A percentile compares a stretch with the other conserved stretches of the same genome.
phyloP scores from a whole-genome alignment of 352 stramenopile genomes.

The Pythium myriotylum region DNA sequence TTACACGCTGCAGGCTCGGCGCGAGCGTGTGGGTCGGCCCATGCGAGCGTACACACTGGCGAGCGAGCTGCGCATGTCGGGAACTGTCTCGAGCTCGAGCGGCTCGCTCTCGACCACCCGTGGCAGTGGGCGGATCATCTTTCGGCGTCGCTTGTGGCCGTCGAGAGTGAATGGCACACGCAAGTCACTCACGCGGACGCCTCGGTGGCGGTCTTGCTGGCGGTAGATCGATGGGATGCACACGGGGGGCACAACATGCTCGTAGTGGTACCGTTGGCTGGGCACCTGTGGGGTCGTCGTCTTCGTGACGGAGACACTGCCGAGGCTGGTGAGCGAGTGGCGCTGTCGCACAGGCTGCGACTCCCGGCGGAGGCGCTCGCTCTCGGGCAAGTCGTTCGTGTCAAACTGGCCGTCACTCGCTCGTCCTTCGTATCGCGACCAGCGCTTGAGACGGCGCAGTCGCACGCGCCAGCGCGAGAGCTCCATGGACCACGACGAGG shows the following conservation, averaged over 20 bases:
- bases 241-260: slow-evolving; percentile 32
- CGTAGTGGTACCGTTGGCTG: slow-evolving; percentile 2
- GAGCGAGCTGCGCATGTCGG: slow-evolving; percentile 29
- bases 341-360: slow-evolving; percentile 7
- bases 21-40: slow-evolving; percentile 16
- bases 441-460: slow-evolving; percentile 26
- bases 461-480: slow-evolving; percentile 27
- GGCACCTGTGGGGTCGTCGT: not conserved
- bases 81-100: slow-evolving; percentile 11
- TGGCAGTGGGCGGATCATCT: slow-evolving; percentile 25
- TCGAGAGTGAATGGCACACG: slow-evolving; percentile 35
- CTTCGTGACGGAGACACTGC: slow-evolving; percentile 1
- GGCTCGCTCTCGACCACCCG: slow-evolving; percentile 21
- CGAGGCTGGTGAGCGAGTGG: slow-evolving; percentile 23
- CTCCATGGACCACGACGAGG: slow-evolving; percentile 30
- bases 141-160: slow-evolving; percentile 24
- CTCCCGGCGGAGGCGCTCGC: slow-evolving; percentile 1
- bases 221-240: slow-evolving; percentile 32
- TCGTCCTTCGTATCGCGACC: slow-evolving; percentile 25
- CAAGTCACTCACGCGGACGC: slow-evolving; percentile 27
- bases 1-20: slow-evolving; percentile 21
- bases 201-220: slow-evolving; percentile 22
- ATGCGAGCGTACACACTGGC: slow-evolving; percentile 20
- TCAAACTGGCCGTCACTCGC: slow-evolving; percentile 29
- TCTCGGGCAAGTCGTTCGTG: slow-evolving; percentile 18